Base-by-base conservation (phyloP, 176 grass and related monocot genomes). In the Cocos nucifera region DNA sequence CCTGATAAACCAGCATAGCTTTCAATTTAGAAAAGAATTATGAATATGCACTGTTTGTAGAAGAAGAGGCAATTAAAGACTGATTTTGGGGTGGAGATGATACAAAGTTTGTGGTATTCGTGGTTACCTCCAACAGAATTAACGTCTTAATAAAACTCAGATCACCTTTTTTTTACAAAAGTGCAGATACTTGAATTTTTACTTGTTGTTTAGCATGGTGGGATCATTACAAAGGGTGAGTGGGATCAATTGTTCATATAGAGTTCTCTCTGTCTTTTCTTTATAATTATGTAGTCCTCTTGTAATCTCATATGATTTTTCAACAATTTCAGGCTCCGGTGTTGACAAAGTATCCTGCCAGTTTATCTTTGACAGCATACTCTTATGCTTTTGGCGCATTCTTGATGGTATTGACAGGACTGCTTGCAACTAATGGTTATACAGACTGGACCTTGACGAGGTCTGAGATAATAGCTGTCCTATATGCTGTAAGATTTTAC, bases 361-460 rank as follows among this genome's bases (percentile, higher is more conserved):
- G 87, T 80, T 73, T 98, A 72, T 92, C 93, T 55, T 70, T 98
- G 68, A 98, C 93, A 16, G 93, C 93, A 18, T 98, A 88, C 60
- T 88, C 93, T 0, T 98, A 98, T 19, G 73, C 75, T 17, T 98
- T 98, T 56, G 93, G 75, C 12, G 80, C 87, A 59, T 3, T 98
- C 17, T 85, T 88, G 44, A 98, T 98, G 87, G 76, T 92, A 59
- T n/a, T 88, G 17, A 92, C 93, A 44, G 87, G 87, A 29, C 50
- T 64, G 5, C 54, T 88, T 49, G 66, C 84, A 48, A 83, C 93
- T 27, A 71, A 10, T 52, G 93, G 85, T 60, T 81, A 82, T 62
- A 71, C 90, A 3, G 87, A 92, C 29, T 98, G 93, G 93, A 78
- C 76, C 5, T 62, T 98, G 73, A 86, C 87, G 74, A 20, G 57